A percentile compares a stretch with the other conserved stretches of the same genome.
These are phyloP conservation scores for Triglochin maritima DNA, from an alignment of 106 monocot species.

Conservation along the genomic window DNA sequence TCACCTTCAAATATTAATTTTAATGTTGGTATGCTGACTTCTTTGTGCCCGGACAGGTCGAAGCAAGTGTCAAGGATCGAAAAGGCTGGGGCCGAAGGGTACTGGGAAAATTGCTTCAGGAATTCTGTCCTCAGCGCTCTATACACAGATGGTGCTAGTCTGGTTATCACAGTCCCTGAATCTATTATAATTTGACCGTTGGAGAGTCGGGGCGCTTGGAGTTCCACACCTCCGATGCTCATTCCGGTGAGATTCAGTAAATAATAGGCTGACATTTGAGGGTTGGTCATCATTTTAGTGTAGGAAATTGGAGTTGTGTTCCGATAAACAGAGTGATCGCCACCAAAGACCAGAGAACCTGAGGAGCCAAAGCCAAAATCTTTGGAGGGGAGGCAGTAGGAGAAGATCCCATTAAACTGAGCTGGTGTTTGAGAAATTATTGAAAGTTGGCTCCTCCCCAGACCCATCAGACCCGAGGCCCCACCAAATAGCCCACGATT, in stretches of 20 bases:
- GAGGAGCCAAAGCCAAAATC: slow-evolving; percentile 37
- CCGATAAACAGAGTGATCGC: slow-evolving; percentile 27
- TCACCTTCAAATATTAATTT: slow-evolving; percentile 49
- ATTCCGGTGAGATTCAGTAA: slow-evolving; percentile 56
- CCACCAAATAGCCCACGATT: slow-evolving; percentile 60
- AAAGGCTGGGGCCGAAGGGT: slow-evolving; percentile 33
- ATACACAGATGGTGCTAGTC: slow-evolving; percentile 62
- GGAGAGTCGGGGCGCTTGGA: slow-evolving; percentile 31
- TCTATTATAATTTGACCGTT: slow-evolving; percentile 43
- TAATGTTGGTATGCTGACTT: slow-evolving; percentile 49
- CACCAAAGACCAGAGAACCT: slow-evolving; percentile 52
- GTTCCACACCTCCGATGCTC: slow-evolving; percentile 36
- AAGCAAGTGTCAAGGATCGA: slow-evolving; percentile 73
- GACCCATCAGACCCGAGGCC: slow-evolving; percentile 59
- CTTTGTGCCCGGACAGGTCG: slow-evolving; percentile 37
- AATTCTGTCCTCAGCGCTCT: slow-evolving; percentile 50
- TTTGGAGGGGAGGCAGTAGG: slow-evolving; percentile 59
- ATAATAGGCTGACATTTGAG: slow-evolving; percentile 43
- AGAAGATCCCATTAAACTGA: slow-evolving; percentile 53
- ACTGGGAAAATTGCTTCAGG: slow-evolving; percentile 41
- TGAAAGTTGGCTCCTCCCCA: slow-evolving; percentile 59
- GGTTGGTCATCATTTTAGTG: slow-evolving; percentile 37
- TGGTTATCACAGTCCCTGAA: slow-evolving; percentile 77
- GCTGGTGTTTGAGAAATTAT: slow-evolving; percentile 43
- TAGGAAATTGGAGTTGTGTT: slow-evolving; percentile 42